phyloP scores from a whole-genome alignment of 257 asterid species.

The Echites panduratus region DNA sequence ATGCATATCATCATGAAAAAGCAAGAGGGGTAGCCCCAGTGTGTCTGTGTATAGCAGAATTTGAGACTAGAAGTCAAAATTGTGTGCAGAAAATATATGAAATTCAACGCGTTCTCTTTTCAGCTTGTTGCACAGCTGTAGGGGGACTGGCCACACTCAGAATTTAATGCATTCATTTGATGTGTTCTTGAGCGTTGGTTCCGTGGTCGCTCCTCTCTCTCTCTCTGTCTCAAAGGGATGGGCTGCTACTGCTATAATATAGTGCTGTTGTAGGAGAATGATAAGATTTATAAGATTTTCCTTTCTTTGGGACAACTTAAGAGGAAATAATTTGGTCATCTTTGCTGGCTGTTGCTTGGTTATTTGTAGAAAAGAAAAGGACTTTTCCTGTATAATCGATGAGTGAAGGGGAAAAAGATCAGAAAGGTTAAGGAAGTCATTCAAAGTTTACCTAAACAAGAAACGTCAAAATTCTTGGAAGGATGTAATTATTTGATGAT shows the following conservation, averaged over 20 bases:
- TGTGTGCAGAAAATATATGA: slow-evolving; percentile 3
- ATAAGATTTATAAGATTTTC: neutral
- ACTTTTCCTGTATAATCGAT: neutral
- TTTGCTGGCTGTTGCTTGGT: slow-evolving; percentile 7
- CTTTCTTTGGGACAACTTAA: neutral
- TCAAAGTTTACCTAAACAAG: neutral
- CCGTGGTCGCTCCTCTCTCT: neutral
- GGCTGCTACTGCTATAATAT: neutral
- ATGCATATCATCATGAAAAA: neutral
- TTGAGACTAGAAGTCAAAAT: slow-evolving; percentile 6
- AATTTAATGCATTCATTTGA: slow-evolving; percentile 18
- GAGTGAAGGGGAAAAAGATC: too few species aligned
- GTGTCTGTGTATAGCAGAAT: too few species aligned
- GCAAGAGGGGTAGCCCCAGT: too few species aligned
- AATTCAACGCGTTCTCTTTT: slow-evolving; percentile 19
- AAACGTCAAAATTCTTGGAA: neutral
- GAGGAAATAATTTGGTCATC: neutral
- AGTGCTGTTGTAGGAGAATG: neutral
- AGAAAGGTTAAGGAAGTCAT: too few species aligned
- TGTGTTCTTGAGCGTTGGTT: neutral
- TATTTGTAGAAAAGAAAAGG: slow-evolving; percentile 1
- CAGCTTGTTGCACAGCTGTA: slow-evolving; percentile 31
- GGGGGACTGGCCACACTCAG: slow-evolving; percentile 8
- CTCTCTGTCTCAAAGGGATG: neutral
- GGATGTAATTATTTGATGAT: neutral